Evolutionary conservation across 768 basidiomycete genomes (phyloP).

Genomic region (Mycena albidolilacea): DNA sequence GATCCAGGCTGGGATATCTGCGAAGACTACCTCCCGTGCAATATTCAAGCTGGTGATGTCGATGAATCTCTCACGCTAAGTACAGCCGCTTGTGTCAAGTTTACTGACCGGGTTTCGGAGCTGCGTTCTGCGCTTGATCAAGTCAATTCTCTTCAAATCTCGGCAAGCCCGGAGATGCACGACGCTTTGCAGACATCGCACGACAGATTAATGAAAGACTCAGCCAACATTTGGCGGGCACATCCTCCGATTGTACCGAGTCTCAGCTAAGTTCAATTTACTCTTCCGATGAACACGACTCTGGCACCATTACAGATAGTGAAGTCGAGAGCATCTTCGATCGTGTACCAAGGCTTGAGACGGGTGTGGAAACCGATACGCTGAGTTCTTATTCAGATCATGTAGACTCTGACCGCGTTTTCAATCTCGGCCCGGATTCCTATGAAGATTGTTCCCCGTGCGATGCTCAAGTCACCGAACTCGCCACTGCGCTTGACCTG

Average conservation of each 20-base stretch:
- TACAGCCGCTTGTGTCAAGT: no score
- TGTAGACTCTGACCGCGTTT: not conserved
- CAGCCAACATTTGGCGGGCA: not conserved
- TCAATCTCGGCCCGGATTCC: not conserved
- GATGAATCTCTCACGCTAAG: no score
- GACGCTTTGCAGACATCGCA: not conserved
- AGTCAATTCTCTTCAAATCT: not conserved
- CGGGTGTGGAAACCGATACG: not conserved
- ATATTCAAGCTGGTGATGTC: no score
- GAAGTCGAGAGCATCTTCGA: slow-evolving; percentile 1
- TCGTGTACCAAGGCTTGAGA: not conserved
- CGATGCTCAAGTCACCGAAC: not conserved
- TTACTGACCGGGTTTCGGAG: no score
- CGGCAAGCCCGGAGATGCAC: not conserved
- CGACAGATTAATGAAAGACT: not conserved
- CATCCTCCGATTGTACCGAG: not conserved
- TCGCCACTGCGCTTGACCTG: not conserved
- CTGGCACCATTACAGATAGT: not conserved
- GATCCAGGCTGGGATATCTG: no score
- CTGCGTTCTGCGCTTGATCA: not conserved
- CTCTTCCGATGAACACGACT: not conserved
- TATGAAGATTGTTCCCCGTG: not conserved
- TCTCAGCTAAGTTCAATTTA: not conserved
- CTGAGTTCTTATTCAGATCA: not conserved
- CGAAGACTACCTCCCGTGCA: no score